Base-by-base conservation (phyloP, 495 filamentous ascomycete genomes). In the Letharia lupina region DNA sequence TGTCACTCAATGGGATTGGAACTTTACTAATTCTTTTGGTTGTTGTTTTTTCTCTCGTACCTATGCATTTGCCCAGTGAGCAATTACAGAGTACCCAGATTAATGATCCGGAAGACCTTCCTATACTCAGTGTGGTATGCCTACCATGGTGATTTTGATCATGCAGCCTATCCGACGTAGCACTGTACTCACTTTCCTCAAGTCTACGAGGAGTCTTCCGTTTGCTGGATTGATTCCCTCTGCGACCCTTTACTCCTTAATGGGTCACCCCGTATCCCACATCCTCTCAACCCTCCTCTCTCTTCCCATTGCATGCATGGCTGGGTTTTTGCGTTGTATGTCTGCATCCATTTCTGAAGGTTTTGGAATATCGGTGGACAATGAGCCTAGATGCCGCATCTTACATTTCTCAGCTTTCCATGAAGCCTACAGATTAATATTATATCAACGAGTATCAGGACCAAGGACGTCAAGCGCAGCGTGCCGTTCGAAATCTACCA, bases 361-460 rank as follows among this genome's bases (percentile, higher is more conserved):
- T 0, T 52, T 15, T 52, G n/a, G 45, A n/a, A 9, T 12, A 52
- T 28, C 48, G n/a, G 10, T n/a, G n/a, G 23, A n/a, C n/a, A 10
- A 28, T 28, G 48, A 23, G 48, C 48, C n/a, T 13, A 9, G 67
- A 76, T 20, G 73, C 74, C 48, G 33, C 59, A 12, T 40, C 69
- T 23, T 68, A 70, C 44, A 69, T 73, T 3, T 3, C 12, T 6
- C 41, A n/a, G 9, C 48, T 65, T 28, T 28, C 52, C 6, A 40
- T 56, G 11, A 47, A 15, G 6, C 41, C 41, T 44, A 40, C 37
- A n/a, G 37, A n/a, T 23, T 57, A 41, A n/a, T 4, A n/a, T 23
- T 57, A 41, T 12, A 45, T 45, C 23, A 45, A 33, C 50, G 41
- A 33, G 39, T 56, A 42, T 15, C 50, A n/a, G 15, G 52, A 9